A percentile compares a stretch with the other conserved stretches of the same genome.
These are phyloP conservation scores for Halenospora varia DNA, from an alignment of 495 filamentous ascomycete genomes.

Conservation along the genomic window DNA sequence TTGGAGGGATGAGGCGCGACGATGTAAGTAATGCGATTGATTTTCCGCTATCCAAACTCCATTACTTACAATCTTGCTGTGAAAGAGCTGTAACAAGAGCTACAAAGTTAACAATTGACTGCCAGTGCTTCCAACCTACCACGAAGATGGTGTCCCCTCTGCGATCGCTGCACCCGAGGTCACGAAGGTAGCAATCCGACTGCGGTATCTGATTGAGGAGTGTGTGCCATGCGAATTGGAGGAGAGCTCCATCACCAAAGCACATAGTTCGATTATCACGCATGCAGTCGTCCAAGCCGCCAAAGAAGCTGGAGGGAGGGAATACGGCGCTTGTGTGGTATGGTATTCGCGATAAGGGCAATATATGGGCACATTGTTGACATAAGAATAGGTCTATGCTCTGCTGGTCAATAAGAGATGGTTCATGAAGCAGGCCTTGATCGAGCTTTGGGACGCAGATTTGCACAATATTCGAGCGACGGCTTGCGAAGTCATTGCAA, in stretches of 20 bases:
- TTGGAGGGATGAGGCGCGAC: constrained; percentile 24
- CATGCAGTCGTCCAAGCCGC: constrained; percentile 72
- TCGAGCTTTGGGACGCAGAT: constrained; percentile 89
- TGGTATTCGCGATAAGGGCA: neutral
- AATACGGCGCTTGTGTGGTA: constrained; percentile 73
- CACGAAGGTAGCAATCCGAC: constrained; percentile 78
- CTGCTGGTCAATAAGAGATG: constrained; percentile 85
- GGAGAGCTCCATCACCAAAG: constrained; percentile 60
- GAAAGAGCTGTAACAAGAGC: too few relatives aligned
- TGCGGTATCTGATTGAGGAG: constrained; percentile 89
- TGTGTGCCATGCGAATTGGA: constrained; percentile 85
- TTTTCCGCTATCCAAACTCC: neutral
- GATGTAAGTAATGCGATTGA: constrained; percentile 11
- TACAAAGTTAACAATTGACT: too few relatives aligned
- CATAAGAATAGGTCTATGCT: constrained; percentile 35
- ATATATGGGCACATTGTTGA: neutral
- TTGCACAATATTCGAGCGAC: constrained; percentile 72
- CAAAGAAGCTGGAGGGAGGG: constrained; percentile 70
- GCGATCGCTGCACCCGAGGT: constrained; percentile 67
- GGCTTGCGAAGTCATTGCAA: constrained; percentile 96
- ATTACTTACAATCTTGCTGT: neutral
- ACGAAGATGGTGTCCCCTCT: constrained; percentile 47
- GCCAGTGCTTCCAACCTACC: constrained; percentile 62
- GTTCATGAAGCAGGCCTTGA: constrained; percentile 76
- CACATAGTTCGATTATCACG: constrained; percentile 85